Conservation (phyloP, 2,329 filamentous ascomycete genomes). For the Emmonsiellopsis sp. region DNA sequence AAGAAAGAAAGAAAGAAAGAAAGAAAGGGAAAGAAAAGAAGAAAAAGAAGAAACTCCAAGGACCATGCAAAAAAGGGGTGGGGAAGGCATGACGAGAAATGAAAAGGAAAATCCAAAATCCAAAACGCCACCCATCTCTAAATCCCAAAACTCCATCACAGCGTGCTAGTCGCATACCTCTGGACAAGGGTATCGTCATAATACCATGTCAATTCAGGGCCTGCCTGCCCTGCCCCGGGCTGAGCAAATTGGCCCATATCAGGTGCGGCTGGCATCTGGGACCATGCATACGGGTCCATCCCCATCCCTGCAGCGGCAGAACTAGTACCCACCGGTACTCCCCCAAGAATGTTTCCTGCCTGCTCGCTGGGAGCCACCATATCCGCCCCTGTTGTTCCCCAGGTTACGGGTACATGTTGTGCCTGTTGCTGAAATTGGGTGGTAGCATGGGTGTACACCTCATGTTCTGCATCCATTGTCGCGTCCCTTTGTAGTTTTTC, state of each 20-base stretch:
- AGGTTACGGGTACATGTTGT: not conserved
- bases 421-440: not conserved
- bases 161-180: not conserved
- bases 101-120: not conserved
- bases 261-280: not conserved
- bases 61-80: not conserved
- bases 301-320: not conserved
- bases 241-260: slow-evolving; percentile 1
- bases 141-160: not conserved
- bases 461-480: not conserved
- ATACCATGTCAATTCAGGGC: not conserved
- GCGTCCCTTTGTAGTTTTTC: slow-evolving; percentile 1
- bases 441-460: not conserved
- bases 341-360: not conserved
- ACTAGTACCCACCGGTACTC: not conserved
- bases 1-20: not conserved
- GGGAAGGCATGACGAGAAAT: not conserved
- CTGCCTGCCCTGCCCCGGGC: not conserved
- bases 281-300: slow-evolving; percentile 1
- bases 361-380: not conserved
- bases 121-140: not conserved
- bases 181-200: slow-evolving; percentile 1
- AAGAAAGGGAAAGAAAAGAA: not conserved
- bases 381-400: not conserved
- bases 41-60: not conserved